These are phyloP conservation scores for Diaporthe caulivora DNA, from an alignment of 2,329 filamentous ascomycete species.

Conservation along the genomic window DNA sequence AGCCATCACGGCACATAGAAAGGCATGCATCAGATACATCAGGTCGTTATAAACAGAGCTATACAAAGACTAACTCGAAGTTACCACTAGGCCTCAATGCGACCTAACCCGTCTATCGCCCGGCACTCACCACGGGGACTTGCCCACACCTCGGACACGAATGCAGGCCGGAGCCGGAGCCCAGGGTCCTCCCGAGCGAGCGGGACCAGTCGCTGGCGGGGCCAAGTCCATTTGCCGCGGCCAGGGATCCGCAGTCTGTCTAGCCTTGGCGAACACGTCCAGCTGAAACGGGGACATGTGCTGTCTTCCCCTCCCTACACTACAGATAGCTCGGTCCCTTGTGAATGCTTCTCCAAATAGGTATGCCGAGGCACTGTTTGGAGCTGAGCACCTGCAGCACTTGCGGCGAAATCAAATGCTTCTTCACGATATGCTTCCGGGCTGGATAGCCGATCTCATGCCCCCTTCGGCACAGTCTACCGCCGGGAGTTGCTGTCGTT, in stretches of 20 bases:
- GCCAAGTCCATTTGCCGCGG: not conserved
- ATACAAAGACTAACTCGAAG: too few relatives aligned
- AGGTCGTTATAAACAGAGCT: too few relatives aligned
- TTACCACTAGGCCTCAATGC: too few relatives aligned
- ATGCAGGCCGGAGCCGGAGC: constrained; percentile 12
- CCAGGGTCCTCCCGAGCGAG: not conserved
- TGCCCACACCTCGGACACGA: not conserved
- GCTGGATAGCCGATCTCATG: too few relatives aligned
- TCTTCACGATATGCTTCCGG: too few relatives aligned
- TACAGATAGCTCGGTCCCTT: constrained; percentile 27
- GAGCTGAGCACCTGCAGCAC: not conserved
- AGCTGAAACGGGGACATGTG: constrained; percentile 28
- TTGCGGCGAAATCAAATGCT: too few relatives aligned
- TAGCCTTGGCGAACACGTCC: too few relatives aligned
- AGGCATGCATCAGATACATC: too few relatives aligned
- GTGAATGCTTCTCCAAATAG: constrained; percentile 24
- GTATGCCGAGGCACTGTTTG: constrained; percentile 1
- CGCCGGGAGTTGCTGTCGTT: not conserved
- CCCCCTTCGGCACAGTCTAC: too few relatives aligned
- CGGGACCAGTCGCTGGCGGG: not conserved
- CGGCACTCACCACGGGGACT: too few relatives aligned
- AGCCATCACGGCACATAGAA: too few relatives aligned
- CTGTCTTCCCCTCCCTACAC: not conserved
- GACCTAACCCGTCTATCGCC: too few relatives aligned
- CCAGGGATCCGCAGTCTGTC: not conserved